Evolutionary conservation across 257 asterid genomes (phyloP).

Genomic region (Primulina eburnea): DNA sequence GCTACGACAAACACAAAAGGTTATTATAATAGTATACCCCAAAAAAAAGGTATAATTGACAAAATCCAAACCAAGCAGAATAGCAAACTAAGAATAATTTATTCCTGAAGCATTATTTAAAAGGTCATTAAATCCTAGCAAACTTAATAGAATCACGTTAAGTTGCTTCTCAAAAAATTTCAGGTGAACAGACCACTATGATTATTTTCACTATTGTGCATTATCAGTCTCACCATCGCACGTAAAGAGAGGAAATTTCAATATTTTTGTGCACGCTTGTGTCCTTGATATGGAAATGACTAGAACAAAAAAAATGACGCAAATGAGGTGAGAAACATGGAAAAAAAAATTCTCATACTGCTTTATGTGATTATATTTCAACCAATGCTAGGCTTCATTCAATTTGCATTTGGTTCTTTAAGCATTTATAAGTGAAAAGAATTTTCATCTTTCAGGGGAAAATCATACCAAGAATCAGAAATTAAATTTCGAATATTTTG

Average conservation of each 20-base stretch:
- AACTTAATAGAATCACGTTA: background rate
- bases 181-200: background rate
- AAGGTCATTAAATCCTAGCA: background rate
- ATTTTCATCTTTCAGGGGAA: background rate
- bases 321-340: background rate
- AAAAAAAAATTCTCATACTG: background rate
- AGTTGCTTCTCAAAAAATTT: background rate
- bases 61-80: constrained; percentile 4
- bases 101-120: background rate
- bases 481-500: background rate
- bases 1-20: constrained; percentile 38
- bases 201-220: background rate
- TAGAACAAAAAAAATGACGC: background rate
- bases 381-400: background rate
- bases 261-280: background rate
- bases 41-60: background rate
- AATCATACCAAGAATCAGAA: background rate
- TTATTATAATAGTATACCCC: background rate
- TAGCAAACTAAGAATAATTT: background rate
- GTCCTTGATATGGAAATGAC: background rate
- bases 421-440: background rate
- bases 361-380: background rate
- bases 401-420: background rate
- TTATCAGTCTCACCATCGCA: background rate
- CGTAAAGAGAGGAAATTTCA: background rate